phyloP scores from a whole-genome alignment of 2,329 filamentous ascomycete species.

The Talaromyces pinophilus region DNA sequence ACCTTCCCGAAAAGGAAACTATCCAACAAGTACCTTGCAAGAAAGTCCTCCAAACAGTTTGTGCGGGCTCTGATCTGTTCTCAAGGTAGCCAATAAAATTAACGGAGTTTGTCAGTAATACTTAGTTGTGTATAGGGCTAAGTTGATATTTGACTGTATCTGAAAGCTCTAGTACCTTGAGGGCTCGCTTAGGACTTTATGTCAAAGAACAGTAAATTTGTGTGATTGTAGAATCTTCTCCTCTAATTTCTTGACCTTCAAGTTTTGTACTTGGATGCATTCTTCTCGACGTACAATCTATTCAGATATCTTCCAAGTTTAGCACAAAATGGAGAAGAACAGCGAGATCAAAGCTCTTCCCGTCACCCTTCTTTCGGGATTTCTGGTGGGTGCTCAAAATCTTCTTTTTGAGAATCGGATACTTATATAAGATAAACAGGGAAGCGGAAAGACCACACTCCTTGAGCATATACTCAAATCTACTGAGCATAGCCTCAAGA shows the following conservation, averaged over 20 bases:
- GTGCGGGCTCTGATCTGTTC: neutral
- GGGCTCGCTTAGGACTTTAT: conserved; percentile 16
- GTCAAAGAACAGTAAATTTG: neutral
- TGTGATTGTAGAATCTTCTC: neutral
- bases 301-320: neutral
- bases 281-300: neutral
- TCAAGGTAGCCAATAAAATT: neutral
- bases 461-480: conserved; percentile 68
- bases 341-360: conserved; percentile 42
- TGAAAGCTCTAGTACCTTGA: conserved; percentile 18
- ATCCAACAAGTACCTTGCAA: conserved; percentile 5
- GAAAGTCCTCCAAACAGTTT: neutral
- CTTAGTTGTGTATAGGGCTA: too few species aligned
- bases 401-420: neutral
- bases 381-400: conserved; percentile 47
- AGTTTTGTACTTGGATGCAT: neutral
- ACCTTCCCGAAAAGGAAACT: neutral
- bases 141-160: neutral
- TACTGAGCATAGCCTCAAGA: conserved; percentile 64
- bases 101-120: neutral
- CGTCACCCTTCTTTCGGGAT: conserved; percentile 63
- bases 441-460: conserved; percentile 70
- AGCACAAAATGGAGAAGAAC: conserved; percentile 8
- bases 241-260: neutral
- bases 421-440: conserved; percentile 44